Evolutionary conservation across 2,329 filamentous ascomycete species (phyloP), one percentile per base, ranked within the genome.

Genomic region (Neodidymelliopsis sp.): DNA sequence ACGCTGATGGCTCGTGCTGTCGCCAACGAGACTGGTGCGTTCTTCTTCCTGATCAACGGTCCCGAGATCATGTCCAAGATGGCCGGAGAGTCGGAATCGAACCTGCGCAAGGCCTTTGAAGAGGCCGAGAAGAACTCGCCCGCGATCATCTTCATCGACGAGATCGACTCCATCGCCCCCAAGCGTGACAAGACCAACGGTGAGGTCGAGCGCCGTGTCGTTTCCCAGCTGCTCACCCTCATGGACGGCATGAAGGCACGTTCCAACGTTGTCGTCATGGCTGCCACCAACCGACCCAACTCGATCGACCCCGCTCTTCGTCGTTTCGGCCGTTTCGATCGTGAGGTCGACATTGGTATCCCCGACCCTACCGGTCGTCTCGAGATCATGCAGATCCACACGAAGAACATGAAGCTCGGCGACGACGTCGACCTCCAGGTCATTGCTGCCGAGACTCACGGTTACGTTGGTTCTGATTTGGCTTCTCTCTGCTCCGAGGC

Each of bases 51-150:
- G 57, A 97, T 99, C 84, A 97, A 97, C 78, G 93, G 94, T 59
- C 94, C 94, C 41, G 94, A 97, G 76, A 97, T 99, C 80, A 97
- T 99, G 94, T 97, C 93, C 51, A 97, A 97, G 85, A 97, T 97
- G 94, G 94, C 94, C 52, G 94, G 94, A 84, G 94, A 99, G 78
- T 97, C 94, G 51, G 94, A 97, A 77, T 97, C 93, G 52, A 97
- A 97, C 76, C 78, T 99, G 62, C 89, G 94, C 68, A 97, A 97
- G 80, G 94, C 94, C n/a, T 99, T 99, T 68, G 94, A 97, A 76
- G 94, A 97, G 80, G 94, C 94, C 31, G 93, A 97, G 82, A 97
- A 97, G 87, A 97, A 97, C 81, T 96, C 93, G 0, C 94, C 94
- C 11, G 92, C 94, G 49, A 97, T 99, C 74, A 97, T 99, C 78